Evolutionary conservation across 139 green algal species (phyloP), one percentile per base, ranked within the genome.

Genomic region (Coccomyxa sp.): DNA sequence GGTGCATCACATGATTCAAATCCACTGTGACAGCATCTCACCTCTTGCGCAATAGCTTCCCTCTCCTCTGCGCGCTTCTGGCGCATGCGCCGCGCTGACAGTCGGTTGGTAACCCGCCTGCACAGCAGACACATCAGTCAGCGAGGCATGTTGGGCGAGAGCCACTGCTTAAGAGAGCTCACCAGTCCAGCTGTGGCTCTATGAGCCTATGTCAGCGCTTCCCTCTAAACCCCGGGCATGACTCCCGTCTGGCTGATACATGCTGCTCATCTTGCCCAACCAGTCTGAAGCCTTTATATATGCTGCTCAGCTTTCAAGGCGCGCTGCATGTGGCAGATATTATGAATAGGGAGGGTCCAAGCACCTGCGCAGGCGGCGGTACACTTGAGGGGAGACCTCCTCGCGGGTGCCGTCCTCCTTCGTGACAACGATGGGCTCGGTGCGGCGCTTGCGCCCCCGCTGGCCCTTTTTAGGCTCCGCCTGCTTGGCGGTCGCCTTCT

Each of bases 1-100:
- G 64, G 29, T 22, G 6, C 64, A 36, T 22, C 44, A 58, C 16
- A 29, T 16, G 16, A 58, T 12, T 29, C 44, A 58, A 58, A 58
- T 58, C 44, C 44, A 58, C 31, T 40, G 31, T 27, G 8, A 24
- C 33, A 16, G 8, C 14, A 16, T 24, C 33, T 38, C 39, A 64
- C 72, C 39, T 68, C 72, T 58, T 14, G 38, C 12, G 37, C 72
- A 7, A 64, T 55, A 31, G 72, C 39, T 18, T 54, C 72, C 39
- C 72, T 38, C 39, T 77, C 72, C 27, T 58, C 72, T 7, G 72
- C 72, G 14, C 72, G 37, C 72, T 77, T 77, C 5, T 54, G 38
- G 18, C 72, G 72, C 72, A 77, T 77, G 16, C 72, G 72, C 72
- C 72, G 29, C 4, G 72, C 72, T 31, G 72, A 77, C 38, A 68